Evolutionary conservation across 73 alveolate species (phyloP), one percentile per base, ranked within the genome.

Genomic region (Durusdinium trenchii): DNA sequence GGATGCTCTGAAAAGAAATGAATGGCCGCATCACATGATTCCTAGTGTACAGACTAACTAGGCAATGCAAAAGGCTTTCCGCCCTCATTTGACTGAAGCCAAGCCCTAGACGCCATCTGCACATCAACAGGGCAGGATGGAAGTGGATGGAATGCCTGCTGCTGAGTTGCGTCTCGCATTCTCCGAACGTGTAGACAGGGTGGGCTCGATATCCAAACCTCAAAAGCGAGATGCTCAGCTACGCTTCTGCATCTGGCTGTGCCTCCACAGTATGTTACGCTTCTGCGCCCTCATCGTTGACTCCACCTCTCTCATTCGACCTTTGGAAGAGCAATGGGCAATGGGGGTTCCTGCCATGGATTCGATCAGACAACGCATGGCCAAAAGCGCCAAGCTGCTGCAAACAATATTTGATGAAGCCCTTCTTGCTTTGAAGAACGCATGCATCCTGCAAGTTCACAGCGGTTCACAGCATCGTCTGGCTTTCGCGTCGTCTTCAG

Each of bases 201-300:
- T 90, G 96, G 30, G 96, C 96, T 6, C 96, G 96, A 54, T 90
- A 90, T 90, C 96, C 96, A 36, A 67, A 90, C 96, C 96, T 90
- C 75, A 38, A 20, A n/a, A n/a, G 32, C 23, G 43, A 30, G 45
- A 26, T 3, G 83, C 47, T 69, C 36, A 69, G 12, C 83, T 42
- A 4, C 83, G 32, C 73, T 23, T 60, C 73, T 0, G 7, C 73
- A 1, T 23, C n/a, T 23, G 73, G 73, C 30, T 60, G 18, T 82
- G 43, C 73, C 73, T 23, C n/a, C n/a, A 23, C 73, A 60, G 30
- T 60, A 23, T 60, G n/a, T 60, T 23, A 60, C 18, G 30, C 30
- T 60, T 23, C 30, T 23, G 30, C 73, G 1, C 73, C 30, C 18
- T 60, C 73, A 60, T 32, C 73, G 18, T 23, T 32, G n/a, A 60